Conservation (phyloP, 176 grass and related monocot genomes). For the Oryza coarctata region DNA sequence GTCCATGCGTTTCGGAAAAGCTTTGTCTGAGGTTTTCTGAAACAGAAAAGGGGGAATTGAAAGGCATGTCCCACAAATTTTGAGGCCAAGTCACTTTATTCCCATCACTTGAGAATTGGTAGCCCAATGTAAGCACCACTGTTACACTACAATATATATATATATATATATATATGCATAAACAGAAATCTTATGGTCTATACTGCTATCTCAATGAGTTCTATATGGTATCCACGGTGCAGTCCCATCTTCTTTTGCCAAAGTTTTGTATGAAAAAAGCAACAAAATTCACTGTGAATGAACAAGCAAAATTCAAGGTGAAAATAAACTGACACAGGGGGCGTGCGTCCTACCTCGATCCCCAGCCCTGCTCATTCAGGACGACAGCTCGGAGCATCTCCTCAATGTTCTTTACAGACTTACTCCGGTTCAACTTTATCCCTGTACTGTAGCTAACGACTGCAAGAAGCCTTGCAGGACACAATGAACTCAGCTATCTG, state of each 20-base stretch:
- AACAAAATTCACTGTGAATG: background rate
- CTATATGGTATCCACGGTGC: background rate
- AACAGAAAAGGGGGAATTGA: background rate
- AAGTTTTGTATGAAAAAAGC: background rate
- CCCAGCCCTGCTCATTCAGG: background rate
- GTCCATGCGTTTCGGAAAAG: background rate
- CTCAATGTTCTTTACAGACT: background rate
- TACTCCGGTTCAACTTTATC: background rate
- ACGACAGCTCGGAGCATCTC: background rate
- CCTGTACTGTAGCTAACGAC: background rate
- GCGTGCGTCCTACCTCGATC: background rate
- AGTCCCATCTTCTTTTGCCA: background rate
- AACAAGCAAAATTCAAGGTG: background rate
- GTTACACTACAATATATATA: background rate
- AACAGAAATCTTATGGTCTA: background rate
- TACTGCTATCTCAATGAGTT: background rate
- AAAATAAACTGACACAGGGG: background rate
- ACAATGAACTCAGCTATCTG: background rate
- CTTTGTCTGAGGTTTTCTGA: constrained; percentile 26
- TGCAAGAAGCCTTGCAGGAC: background rate
- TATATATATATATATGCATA: background rate
- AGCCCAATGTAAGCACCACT: background rate
- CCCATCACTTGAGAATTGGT: background rate
- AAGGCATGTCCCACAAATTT: constrained; percentile 7
- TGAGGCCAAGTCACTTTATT: background rate